Percentiles rank a stretch among this genome's conserved stretches.
Evolutionary conservation across 352 stramenopile species (phyloP).

Genomic region (Pythium utonaiense): DNA sequence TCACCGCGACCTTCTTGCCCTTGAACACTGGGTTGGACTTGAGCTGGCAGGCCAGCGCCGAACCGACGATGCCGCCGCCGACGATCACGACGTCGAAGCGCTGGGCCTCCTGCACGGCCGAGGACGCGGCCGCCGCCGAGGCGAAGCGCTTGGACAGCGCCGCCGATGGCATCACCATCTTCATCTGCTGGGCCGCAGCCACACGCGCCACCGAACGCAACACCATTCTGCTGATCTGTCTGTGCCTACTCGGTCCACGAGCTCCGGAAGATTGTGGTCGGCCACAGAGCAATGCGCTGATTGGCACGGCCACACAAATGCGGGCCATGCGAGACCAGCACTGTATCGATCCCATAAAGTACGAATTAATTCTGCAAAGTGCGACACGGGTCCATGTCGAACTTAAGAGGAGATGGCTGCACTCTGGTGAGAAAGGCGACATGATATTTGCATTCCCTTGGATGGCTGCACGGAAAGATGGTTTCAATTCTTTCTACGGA

Average conservation of each 20-base stretch:
- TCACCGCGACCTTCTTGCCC: slow-evolving; percentile 73
- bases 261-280: slow-evolving; percentile 1
- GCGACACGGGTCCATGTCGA: neutral
- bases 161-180: slow-evolving; percentile 11
- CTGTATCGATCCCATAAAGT: slow-evolving; percentile 1
- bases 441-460: too few species aligned
- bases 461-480: too few species aligned
- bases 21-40: slow-evolving; percentile 75
- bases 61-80: slow-evolving; percentile 81
- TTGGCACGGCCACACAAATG: slow-evolving; percentile 16
- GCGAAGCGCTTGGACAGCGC: slow-evolving; percentile 20
- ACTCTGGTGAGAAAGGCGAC: neutral
- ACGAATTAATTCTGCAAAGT: slow-evolving; percentile 2
- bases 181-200: slow-evolving; percentile 17
- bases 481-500: too few species aligned
- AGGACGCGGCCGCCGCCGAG: slow-evolving; percentile 12
- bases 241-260: neutral
- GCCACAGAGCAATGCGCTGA: slow-evolving; percentile 16
- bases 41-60: slow-evolving; percentile 74
- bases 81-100: slow-evolving; percentile 84
- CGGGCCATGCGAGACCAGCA: neutral
- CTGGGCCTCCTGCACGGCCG: slow-evolving; percentile 25
- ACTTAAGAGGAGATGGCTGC: slow-evolving; percentile 16
- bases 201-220: slow-evolving; percentile 18
- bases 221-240: slow-evolving; percentile 18